Evolutionary conservation across 495 filamentous ascomycete genomes (phyloP), one percentile per base, ranked within the genome.

Genomic region (Cenococcum geophilum): DNA sequence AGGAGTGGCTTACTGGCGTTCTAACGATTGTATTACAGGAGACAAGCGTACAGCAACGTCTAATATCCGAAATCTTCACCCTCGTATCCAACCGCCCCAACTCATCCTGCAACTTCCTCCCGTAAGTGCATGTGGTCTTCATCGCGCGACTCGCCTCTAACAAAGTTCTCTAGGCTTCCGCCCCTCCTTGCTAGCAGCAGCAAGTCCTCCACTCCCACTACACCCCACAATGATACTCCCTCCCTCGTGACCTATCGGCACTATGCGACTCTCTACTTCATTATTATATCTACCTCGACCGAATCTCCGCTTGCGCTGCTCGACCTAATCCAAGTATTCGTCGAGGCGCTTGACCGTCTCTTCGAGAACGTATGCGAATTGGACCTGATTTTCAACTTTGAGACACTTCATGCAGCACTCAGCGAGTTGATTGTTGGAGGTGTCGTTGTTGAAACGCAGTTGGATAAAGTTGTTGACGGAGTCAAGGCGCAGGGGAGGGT

Each of bases 321-420:
- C 35, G 93, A 98, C 74, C 77, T 98, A 53, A 97, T 98, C 68
- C 93, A 97, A 73, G 93, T 97, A 25, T 97, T 96, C 65, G 93
- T 98, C 56, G 92, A 97, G 75, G 84, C 95, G 20, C 81, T 98
- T 21, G 93, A 98, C 73, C 82, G 89, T 58, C 79, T 98, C 57
- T 97, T 97, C 71, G 92, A 97, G 77, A 96, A 97, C 68, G 93
- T 98, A 23, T 98, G 93, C 78, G 93, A 98, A 75, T 77, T 98
- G 52, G 93, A 98, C 72, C 80, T 98, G 57, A 98, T 97, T 74
- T 98, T 97, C 77, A 96, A 96, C 66, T 98, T 96, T 72, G 93
- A 98, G 81, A 92, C 90, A 32, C 82, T 97, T 72, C 93, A 98
- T 76, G 89, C 93, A 5, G 83, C 87, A 23, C 78, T 98, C 22